Base-by-base conservation (phyloP, 2,329 filamentous ascomycete species). In the Parascedosporium putredinis region DNA sequence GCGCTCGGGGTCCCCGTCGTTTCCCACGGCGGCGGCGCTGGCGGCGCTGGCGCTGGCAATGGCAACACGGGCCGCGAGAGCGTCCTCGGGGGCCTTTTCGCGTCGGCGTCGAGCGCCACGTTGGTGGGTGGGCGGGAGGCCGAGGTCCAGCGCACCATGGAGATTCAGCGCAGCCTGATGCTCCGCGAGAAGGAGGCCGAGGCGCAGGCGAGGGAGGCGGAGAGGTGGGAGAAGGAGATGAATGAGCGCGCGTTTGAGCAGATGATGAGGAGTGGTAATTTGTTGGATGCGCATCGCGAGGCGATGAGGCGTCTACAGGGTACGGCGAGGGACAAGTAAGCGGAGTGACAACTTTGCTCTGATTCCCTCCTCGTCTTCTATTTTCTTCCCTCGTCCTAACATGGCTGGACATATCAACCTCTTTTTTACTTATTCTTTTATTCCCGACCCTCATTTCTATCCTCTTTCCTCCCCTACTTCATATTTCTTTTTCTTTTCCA, bases 241-340 rank as follows among this genome's bases (percentile, higher is more conserved):
- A 71, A 73, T 5, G 80, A 86, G 12, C 76, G 76, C 46, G 74
- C 74, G 33, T 81, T 88, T 58, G 84, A 88, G 55, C 79, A 84
- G 62, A 75, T 79, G 55, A 93, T 94, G 85, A 75, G 87, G 49
- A 81, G 78, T 14, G 83, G 83, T 0, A 79, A 85, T 55, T 77
- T 95, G 70, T 71, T 86, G 47, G 84, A 86, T 43, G 75, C 83
- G 20, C 90, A 96, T 63, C 76, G 84, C 18, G 84, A 90, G 55
- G 86, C 84, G 1, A 76, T 96, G 77, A 75, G 85, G 54, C 82
- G 75, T 62, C 85, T 96, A 8, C 48, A 50, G 20, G 40, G 40
- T 82, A 89, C 95, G 58, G 43, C 49, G 14, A 34, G 47, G 40
- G 51, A 49, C 3, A 45, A 50, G 22, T 54, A 43, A 45, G 38